Evolutionary conservation across 805 yeast genomes (phyloP).

Genomic region (Cyberlindnera mississippiensis): DNA sequence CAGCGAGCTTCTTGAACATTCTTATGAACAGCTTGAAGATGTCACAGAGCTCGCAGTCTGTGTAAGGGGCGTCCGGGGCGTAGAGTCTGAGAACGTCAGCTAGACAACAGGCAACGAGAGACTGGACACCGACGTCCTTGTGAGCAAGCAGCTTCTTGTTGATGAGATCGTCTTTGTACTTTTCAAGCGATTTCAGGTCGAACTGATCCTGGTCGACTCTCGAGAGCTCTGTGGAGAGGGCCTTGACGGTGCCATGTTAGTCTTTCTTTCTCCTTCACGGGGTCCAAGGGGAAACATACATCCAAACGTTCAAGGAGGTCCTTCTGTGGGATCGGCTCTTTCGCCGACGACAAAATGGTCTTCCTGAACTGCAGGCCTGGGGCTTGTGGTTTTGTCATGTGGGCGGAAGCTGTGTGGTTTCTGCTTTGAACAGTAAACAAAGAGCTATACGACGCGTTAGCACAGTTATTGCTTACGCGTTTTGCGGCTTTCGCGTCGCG

Average conservation of each 20-base stretch:
- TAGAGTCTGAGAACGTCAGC: conserved; percentile 71
- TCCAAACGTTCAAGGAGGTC: conserved; percentile 57
- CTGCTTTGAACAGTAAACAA: too few relatives aligned
- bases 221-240: conserved; percentile 60
- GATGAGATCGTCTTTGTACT: conserved; percentile 47
- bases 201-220: conserved; percentile 56
- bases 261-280: neutral
- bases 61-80: conserved; percentile 91
- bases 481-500: too few relatives aligned
- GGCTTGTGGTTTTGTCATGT: conserved; percentile 18
- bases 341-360: conserved; percentile 52
- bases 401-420: neutral
- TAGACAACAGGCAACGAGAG: conserved; percentile 66
- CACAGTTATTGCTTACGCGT: too few relatives aligned
- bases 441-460: too few relatives aligned
- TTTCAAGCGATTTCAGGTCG: conserved; percentile 42
- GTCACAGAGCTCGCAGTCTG: conserved; percentile 54
- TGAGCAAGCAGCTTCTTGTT: conserved; percentile 57
- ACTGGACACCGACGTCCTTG: conserved; percentile 64
- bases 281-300: conserved; percentile 21
- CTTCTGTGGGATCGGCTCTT: conserved; percentile 54
- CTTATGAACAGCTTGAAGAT: conserved; percentile 63
- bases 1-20: conserved; percentile 55
- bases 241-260: conserved; percentile 25
- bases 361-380: conserved; percentile 37